Evolutionary conservation across 2,329 filamentous ascomycete species (phyloP).

Genomic region (Aurifilum marmelostoma): DNA sequence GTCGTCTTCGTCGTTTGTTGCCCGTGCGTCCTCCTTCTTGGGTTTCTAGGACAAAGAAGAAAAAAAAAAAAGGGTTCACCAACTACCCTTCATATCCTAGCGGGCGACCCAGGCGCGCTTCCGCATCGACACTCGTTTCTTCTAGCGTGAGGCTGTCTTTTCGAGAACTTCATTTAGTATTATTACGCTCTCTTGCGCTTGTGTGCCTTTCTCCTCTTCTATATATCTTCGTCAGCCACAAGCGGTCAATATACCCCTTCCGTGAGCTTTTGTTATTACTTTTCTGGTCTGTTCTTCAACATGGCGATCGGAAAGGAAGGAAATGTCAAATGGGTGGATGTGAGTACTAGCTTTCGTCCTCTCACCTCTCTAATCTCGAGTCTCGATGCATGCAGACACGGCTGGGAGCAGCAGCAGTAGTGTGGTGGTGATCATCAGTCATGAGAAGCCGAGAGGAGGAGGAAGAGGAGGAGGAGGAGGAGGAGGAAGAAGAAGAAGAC

Average conservation of each 20-base stretch:
- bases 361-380: background rate
- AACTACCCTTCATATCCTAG: background rate
- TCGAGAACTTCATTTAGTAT: background rate
- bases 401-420: too few relatives aligned
- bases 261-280: background rate
- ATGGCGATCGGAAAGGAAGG: constrained; percentile 30
- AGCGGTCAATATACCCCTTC: background rate
- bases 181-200: background rate
- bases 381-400: background rate
- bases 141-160: background rate
- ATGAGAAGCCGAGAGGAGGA: too few relatives aligned
- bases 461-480: too few relatives aligned
- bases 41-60: too few relatives aligned
- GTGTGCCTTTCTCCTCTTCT: background rate
- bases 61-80: background rate
- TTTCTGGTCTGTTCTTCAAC: constrained; percentile 29
- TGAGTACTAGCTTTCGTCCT: constrained; percentile 18
- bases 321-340: constrained; percentile 31
- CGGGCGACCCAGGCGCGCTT: constrained; percentile 11
- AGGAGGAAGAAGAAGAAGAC: background rate
- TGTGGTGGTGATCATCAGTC: too few relatives aligned
- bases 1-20: background rate
- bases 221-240: background rate
- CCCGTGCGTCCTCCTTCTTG: background rate
- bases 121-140: constrained; percentile 7